Conservation (phyloP, 1,284 basidiomycete genomes). For the Tremellales sp. region DNA sequence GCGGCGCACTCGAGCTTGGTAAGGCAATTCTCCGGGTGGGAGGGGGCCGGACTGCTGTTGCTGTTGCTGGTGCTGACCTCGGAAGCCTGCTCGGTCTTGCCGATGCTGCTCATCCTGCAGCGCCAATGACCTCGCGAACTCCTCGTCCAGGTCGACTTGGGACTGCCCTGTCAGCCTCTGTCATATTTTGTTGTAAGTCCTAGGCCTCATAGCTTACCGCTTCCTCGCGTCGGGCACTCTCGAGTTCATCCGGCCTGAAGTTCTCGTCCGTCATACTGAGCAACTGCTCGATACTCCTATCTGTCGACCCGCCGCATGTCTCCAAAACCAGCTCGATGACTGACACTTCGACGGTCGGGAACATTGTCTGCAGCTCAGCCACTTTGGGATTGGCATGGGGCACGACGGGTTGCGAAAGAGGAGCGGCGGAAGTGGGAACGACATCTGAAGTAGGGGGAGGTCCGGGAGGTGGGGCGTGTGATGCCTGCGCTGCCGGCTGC, state of each 20-base stretch:
- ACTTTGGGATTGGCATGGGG: constrained; percentile 31
- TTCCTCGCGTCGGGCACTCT: constrained; percentile 21
- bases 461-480: neutral
- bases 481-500: neutral
- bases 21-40: constrained; percentile 29
- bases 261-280: constrained; percentile 47
- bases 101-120: constrained; percentile 41
- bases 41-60: constrained; percentile 1
- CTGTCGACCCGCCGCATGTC: constrained; percentile 34
- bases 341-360: constrained; percentile 38
- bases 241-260: constrained; percentile 40
- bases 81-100: constrained; percentile 6
- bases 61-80: neutral
- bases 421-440: neutral
- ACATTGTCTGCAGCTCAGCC: constrained; percentile 36
- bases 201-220: constrained; percentile 19
- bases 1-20: constrained; percentile 42
- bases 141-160: constrained; percentile 45
- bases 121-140: constrained; percentile 43
- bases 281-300: constrained; percentile 44
- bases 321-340: constrained; percentile 48
- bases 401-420: constrained; percentile 3
- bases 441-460: neutral
- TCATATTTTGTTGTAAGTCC: neutral
- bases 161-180: constrained; percentile 14